Conservation (phyloP, 306 rosid genomes). For the Vigna radiata region DNA sequence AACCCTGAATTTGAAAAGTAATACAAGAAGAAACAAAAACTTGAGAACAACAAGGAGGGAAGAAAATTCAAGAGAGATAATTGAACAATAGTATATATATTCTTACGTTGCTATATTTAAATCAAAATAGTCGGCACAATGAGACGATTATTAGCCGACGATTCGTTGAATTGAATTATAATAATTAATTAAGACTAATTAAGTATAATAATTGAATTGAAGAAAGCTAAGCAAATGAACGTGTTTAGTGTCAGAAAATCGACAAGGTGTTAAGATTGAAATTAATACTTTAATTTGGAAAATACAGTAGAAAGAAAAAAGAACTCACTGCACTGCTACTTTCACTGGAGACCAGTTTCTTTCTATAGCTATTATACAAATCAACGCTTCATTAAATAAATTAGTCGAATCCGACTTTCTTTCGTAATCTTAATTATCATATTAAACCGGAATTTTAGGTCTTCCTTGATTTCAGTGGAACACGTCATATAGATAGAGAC, state of each 20-base stretch:
- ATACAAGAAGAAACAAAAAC: neutral
- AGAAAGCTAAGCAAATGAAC: conserved; percentile 29
- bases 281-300: conserved; percentile 18
- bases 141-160: conserved; percentile 5
- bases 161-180: conserved; percentile 4
- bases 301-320: neutral
- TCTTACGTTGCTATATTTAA: neutral
- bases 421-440: neutral
- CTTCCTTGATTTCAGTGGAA: conserved; percentile 1
- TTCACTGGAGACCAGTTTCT: neutral
- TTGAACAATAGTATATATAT: neutral
- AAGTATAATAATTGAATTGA: neutral
- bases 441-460: conserved; percentile 39
- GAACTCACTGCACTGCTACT: neutral
- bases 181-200: neutral
- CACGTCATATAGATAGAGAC: neutral
- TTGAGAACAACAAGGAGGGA: neutral
- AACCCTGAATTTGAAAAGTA: neutral
- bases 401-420: conserved; percentile 10
- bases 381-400: neutral
- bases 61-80: neutral
- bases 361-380: neutral
- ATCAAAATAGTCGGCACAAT: conserved; percentile 13
- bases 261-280: neutral
- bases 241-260: conserved; percentile 40